These are phyloP conservation scores for Quercus ilex DNA, from an alignment of 306 rosid genomes.

Conservation along the genomic window DNA sequence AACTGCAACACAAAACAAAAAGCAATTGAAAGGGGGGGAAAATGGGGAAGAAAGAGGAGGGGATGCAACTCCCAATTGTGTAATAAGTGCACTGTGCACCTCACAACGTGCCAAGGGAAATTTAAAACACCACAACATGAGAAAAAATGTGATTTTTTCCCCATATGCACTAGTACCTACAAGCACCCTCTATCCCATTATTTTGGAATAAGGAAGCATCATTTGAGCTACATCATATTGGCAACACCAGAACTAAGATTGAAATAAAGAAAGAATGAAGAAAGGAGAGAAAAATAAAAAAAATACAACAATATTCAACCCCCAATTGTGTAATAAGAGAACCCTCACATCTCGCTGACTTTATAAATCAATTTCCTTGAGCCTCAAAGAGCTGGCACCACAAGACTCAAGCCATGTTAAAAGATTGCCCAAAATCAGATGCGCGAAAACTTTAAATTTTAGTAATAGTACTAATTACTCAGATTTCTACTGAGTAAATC, in stretches of 20 bases:
- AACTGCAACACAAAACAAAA: background rate
- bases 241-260: background rate
- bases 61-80: background rate
- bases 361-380: background rate
- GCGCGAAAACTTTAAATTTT: background rate
- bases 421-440: slow-evolving; percentile 9
- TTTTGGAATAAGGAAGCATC: too few relatives aligned
- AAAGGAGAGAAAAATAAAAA: background rate
- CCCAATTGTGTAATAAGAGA: background rate
- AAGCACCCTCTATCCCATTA: too few relatives aligned
- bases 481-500: slow-evolving; percentile 17
- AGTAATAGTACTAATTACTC: slow-evolving; percentile 8
- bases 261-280: background rate
- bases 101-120: background rate
- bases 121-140: background rate
- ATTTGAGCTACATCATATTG: too few relatives aligned
- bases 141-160: background rate
- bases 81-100: background rate
- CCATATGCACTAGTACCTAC: too few relatives aligned
- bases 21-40: background rate
- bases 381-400: background rate
- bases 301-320: background rate
- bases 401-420: background rate
- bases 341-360: background rate
- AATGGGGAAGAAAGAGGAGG: background rate